Base-by-base conservation (phyloP, 345 rosid species). In the Rhodamnia rubescens region DNA sequence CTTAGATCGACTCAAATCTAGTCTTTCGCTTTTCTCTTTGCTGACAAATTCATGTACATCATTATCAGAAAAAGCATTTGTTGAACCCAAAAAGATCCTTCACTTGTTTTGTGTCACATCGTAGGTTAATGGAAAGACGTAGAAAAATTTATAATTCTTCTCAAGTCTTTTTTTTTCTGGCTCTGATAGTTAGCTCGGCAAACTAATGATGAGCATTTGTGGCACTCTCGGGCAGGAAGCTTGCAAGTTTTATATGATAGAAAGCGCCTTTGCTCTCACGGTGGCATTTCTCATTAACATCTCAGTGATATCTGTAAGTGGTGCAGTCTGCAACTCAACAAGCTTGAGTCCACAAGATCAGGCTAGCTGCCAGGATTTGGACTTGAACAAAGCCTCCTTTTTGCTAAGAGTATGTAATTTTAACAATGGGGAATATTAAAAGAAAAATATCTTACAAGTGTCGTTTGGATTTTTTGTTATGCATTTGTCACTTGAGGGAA, bases 241-340 rank as follows among this genome's bases (percentile, higher is more conserved):
- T 86, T 93, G 99, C 88, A 90, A 96, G 86, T 95, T 92, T 91
- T 97, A 97, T 89, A 82, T 89, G 91, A 92, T 96, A 87, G 99
- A 97, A 89, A 97, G 99, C 26, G 99, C 92, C 5, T 88, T 97
- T 83, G 99, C 98, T 87, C 90, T 97, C 59, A 54, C 85, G 87
- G 85, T 97, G 78, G 98, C 99, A 11, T 97, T 96, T 87, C 97
- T 97, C 88, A 96, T 97, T 80, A 97, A 97, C 84, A 90, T 96
- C n/a, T 97, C 98, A 2, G 90, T 97, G 20, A 95, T 97, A 82
- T 93, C 98, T 21, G 97, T 96, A 29, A 93, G 94, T 89, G 99
- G 98, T 82, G 96, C 96, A 29, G 98, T 95, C 87, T 95, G 98
- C 91, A 88, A 87, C 80, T 94, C 97, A 59, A 36, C 95, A 2